Percentiles rank a stretch among this genome's conserved stretches.
phyloP scores from a whole-genome alignment of 805 yeast species.

The Wickerhamomyces chaumierensis region DNA sequence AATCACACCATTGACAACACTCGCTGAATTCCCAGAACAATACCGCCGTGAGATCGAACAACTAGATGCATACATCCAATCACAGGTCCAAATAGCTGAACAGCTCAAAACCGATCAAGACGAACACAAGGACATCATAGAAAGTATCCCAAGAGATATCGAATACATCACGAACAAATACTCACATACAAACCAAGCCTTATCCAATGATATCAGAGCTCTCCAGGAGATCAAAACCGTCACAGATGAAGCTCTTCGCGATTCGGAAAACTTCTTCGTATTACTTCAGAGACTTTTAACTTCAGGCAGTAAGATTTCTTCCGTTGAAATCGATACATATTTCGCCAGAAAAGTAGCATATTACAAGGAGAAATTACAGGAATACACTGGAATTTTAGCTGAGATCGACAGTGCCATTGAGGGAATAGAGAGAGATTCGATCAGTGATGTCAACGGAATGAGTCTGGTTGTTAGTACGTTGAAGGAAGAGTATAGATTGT shows the following conservation, averaged over 20 bases:
- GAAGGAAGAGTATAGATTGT: conserved; percentile 55
- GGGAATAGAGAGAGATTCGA: conserved; percentile 44
- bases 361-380: conserved; percentile 33
- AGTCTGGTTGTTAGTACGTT: conserved; percentile 49
- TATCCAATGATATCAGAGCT: conserved; percentile 35
- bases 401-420: conserved; percentile 54
- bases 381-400: conserved; percentile 31
- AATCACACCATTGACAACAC: conserved; percentile 64
- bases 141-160: conserved; percentile 65
- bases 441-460: conserved; percentile 29
- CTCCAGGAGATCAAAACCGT: conserved; percentile 33
- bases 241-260: conserved; percentile 27
- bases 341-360: conserved; percentile 31
- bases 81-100: conserved; percentile 64
- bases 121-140: conserved; percentile 55
- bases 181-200: conserved; percentile 54
- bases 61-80: conserved; percentile 60
- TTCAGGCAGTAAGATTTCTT: conserved; percentile 48
- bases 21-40: conserved; percentile 64
- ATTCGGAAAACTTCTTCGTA: conserved; percentile 41
- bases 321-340: conserved; percentile 45
- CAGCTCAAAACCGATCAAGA: conserved; percentile 47
- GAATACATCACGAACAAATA: conserved; percentile 50
- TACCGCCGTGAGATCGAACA: conserved; percentile 59
- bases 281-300: conserved; percentile 37